Base-by-base conservation (phyloP, 352 stramenopile genomes). In the Hyaloperonospora brassicae region DNA sequence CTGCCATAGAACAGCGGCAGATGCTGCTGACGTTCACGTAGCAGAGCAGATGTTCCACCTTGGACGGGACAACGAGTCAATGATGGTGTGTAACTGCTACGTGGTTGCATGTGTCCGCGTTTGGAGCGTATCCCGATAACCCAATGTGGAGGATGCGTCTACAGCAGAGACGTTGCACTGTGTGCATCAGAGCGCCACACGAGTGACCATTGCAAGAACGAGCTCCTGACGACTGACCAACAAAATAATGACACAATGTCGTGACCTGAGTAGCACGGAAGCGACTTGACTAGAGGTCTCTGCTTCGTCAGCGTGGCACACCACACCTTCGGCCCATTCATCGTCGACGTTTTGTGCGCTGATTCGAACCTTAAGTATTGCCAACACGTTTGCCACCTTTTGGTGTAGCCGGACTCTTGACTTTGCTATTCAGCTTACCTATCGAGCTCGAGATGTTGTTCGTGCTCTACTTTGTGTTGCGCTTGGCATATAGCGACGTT, bases 11-110 rank as follows among this genome's bases (percentile, higher is more conserved):
- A 86, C 52, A 92, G 61, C 65, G 79, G 25, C 79, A 92, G 53
- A 84, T 92, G 53, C 49, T 92, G 36, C 40, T 89, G 44, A 61
- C 60, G 34, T 92, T 88, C 62, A 92, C 90, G 82, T 72, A 90
- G 62, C 79, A 89, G 64, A 76, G 89, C 52, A 77, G n/a, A 79
- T 58, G 87, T 91, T 48, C 65, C 72, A n/a, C 73, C 71, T 57
- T 69, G 59, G 44, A 50, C 44, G n/a, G n/a, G n/a, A n/a, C n/a
- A n/a, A n/a, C n/a, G n/a, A n/a, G n/a, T n/a, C n/a, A n/a, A n/a
- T n/a, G n/a, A n/a, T n/a, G n/a, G n/a, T n/a, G n/a, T n/a, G n/a
- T 10, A 49, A 14, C 2, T 42, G 14, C 11, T 42, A 22, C 12
- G 7, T 42, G 21, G 3, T 11, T n/a, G 4, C 11, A 11, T 42